Evolutionary conservation across 176 grass and related monocot species (phyloP), one percentile per base, ranked within the genome.

Genomic region (Oryza australiensis): DNA sequence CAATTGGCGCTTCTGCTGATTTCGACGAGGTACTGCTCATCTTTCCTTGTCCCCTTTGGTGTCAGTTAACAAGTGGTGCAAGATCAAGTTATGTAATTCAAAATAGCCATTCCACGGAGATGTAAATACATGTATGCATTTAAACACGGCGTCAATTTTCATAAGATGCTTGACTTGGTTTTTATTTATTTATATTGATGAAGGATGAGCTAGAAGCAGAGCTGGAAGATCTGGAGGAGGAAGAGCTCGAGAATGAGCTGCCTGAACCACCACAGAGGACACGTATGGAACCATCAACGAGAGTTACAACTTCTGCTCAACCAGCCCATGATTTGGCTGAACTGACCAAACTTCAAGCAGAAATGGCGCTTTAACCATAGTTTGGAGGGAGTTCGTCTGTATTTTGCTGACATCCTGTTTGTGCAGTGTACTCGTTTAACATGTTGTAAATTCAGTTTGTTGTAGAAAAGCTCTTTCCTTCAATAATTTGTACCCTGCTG

Each of bases 141-240:
- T 22, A 14, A 68, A 40, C 1, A 22, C 49, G 7, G 1, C 10
- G 3, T 26, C 22, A 60, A 24, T 37, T 84, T 69, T 57, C 7
- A 5, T 0, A 49, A 75, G 68, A 66, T 35, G 11, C 8, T 1
- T 55, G 34, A 78, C n/a, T 15, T 3, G 5, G 33, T 13, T 76
- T 33, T 74, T 15, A 22, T 48, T 9, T 20, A 73, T 33, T 74
- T 15, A 22, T 48, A 6, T 20, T 18, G 11, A 29, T 37, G 60
- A 70, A 94, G 93, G 90, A 95, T 73, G 93, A 90, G 48, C 77
- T 92, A 20, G 90, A 92, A 77, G 82, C 93, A 8, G 90, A 95
- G 69, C 57, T 92, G 15, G 90, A 95, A 69, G 88, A 88, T 70
- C 80, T 95, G 7, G 90, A 95, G 80, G 90, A 80, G 55, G 68